Evolutionary conservation across 129 eudicot species (phyloP), one percentile per base, ranked within the genome.

Genomic region (carrot (Daucus carota)): DNA sequence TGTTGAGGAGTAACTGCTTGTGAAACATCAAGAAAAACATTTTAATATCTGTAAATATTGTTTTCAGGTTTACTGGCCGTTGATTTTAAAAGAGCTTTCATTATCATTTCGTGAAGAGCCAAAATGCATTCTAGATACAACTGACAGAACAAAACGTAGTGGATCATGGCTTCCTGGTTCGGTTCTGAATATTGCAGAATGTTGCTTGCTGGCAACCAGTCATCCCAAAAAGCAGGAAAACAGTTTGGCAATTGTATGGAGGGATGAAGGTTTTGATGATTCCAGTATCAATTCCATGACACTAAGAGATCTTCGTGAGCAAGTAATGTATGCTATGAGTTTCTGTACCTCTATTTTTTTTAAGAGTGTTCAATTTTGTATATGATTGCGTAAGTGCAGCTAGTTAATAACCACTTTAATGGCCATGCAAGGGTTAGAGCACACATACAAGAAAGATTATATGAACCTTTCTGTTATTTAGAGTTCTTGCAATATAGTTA

Each of bases 111-210:
- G 77, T 17, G 72, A 83, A 73, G 80, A 82, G 9, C 99, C 99
- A 34, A 89, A 74, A 78, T 86, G 92, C 75, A 84, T 95, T 78
- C 76, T 95, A 33, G 97, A 95, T 40, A 79, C 89, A 31, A 87
- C 94, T 0, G 86, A 89, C 83, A 82, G 78, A 57, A 83, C 89
- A 69, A 91, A 85, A 76, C 88, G 12, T 5, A 87, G 92, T 0
- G 99, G 96, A 73, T 86, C 89, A 15, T 95, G 97, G 99, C 83
- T 95, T 79, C 97, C 96, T 46, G 94, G 93, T 66, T 82, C 97
- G 3, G 84, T 89, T 73, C 52, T 91, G 47, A 95, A 95, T 87
- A 88, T 91, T 63, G 91, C 99, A 0, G 97, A 95, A 68, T 91
- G 96, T 74, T 95, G 99, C 81, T 80, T 95, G 77, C 52, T 74